Conservation (phyloP, 257 asterid species). For the Petunia axillaris region DNA sequence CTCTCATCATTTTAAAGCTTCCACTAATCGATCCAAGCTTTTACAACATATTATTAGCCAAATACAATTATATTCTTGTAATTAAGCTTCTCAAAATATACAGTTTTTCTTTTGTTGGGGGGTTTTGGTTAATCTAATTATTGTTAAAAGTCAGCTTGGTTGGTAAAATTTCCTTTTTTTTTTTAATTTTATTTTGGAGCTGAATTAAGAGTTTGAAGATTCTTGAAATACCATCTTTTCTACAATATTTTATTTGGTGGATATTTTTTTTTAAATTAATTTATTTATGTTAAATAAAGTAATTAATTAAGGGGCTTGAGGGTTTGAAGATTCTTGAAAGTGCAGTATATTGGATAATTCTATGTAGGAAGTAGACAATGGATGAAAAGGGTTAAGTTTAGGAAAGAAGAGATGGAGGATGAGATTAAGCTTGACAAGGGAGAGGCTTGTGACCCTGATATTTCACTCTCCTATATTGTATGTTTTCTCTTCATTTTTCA, state of each 20-base stretch:
- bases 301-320: neutral
- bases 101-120: neutral
- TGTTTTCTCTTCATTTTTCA: neutral
- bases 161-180: neutral
- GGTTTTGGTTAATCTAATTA: neutral
- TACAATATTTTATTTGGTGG: neutral
- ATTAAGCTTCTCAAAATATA: neutral
- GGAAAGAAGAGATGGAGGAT: neutral
- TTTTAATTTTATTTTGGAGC: neutral
- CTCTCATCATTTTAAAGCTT: slow-evolving; percentile 7
- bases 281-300: neutral
- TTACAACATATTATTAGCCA: neutral
- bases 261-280: neutral
- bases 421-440: slow-evolving; percentile 21
- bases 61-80: neutral
- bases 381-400: slow-evolving; percentile 6
- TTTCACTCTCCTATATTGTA: slow-evolving; percentile 19
- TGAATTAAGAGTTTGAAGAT: neutral
- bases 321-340: slow-evolving; percentile 9
- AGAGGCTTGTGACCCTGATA: slow-evolving; percentile 30
- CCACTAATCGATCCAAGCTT: neutral
- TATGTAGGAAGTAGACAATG: neutral
- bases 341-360: neutral
- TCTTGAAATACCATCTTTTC: slow-evolving; percentile 11
- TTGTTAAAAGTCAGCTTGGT: neutral